Percentiles rank a stretch among this genome's conserved stretches.
phyloP scores from a whole-genome alignment of 1,284 basidiomycete species.

The Golubevia pallescens region DNA sequence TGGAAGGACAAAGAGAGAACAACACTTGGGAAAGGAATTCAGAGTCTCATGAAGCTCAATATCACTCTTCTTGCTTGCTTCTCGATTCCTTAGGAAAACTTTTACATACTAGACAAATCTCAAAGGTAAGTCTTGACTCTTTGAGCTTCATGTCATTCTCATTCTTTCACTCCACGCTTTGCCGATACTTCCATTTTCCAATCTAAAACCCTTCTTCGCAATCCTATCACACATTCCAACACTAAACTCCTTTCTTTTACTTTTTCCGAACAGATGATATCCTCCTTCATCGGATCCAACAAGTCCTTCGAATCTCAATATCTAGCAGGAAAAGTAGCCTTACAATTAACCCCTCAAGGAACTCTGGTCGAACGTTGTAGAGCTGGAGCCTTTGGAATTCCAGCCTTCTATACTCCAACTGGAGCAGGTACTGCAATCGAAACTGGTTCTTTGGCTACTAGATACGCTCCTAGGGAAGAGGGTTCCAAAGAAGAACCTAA shows the following conservation, averaged over 20 bases:
- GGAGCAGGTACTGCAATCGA: slow-evolving; percentile 53
- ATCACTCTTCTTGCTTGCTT: background rate
- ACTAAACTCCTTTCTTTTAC: background rate
- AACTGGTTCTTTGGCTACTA: slow-evolving; percentile 42
- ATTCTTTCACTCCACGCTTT: too few species aligned
- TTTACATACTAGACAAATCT: slow-evolving; percentile 37
- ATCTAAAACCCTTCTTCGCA: too few species aligned
- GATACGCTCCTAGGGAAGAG: slow-evolving; percentile 31
- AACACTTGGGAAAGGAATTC: background rate
- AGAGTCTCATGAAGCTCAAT: background rate
- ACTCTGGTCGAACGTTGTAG: slow-evolving; percentile 55
- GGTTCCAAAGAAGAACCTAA: slow-evolving; percentile 23
- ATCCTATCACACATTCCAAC: too few species aligned
- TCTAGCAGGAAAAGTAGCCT: slow-evolving; percentile 43
- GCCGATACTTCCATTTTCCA: too few species aligned
- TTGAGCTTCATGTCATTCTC: background rate
- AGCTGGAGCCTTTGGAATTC: slow-evolving; percentile 60
- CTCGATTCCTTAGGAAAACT: slow-evolving; percentile 24
- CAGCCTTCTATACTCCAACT: slow-evolving; percentile 63
- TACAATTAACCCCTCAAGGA: slow-evolving; percentile 59
- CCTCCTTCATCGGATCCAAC: slow-evolving; percentile 60
- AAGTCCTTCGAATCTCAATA: slow-evolving; percentile 57
- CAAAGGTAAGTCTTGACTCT: background rate
- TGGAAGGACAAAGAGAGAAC: background rate
- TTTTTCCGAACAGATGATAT: slow-evolving; percentile 36